Evolutionary conservation across 2,329 filamentous ascomycete genomes (phyloP).

Genomic region (Huntiella omanensis): DNA sequence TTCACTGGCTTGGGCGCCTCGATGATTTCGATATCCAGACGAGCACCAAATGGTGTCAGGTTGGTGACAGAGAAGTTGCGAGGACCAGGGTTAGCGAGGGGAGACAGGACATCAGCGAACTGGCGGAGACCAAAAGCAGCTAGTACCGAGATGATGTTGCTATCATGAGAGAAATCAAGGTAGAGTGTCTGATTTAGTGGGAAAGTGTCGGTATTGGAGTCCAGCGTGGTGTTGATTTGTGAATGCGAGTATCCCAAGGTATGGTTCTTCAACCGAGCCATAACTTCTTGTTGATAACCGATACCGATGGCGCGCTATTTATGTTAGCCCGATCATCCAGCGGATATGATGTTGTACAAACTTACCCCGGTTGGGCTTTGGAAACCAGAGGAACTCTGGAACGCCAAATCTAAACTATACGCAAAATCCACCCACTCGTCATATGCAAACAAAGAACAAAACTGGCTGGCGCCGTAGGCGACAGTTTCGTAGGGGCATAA

Average conservation of each 20-base stretch:
- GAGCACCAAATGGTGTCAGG: slow-evolving; percentile 51
- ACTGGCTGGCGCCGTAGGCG: slow-evolving; percentile 55
- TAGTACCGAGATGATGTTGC: slow-evolving; percentile 50
- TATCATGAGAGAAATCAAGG: slow-evolving; percentile 64
- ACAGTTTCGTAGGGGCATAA: slow-evolving; percentile 64
- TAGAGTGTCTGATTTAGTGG: slow-evolving; percentile 56
- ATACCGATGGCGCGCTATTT: slow-evolving; percentile 47
- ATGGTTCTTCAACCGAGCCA: slow-evolving; percentile 51
- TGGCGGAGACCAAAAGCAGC: slow-evolving; percentile 56
- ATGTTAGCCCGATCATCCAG: not conserved
- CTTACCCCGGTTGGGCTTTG: slow-evolving; percentile 42
- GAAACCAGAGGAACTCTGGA: slow-evolving; percentile 42
- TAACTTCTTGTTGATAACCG: slow-evolving; percentile 53
- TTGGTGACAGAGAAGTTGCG: slow-evolving; percentile 49
- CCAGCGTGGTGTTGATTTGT: slow-evolving; percentile 51
- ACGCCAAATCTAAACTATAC: slow-evolving; percentile 50
- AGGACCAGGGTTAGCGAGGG: slow-evolving; percentile 32
- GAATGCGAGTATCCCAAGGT: slow-evolving; percentile 37
- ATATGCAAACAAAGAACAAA: slow-evolving; percentile 58
- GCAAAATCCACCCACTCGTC: slow-evolving; percentile 56
- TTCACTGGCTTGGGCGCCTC: slow-evolving; percentile 43
- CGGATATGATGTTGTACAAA: slow-evolving; percentile 7
- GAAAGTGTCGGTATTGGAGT: slow-evolving; percentile 49
- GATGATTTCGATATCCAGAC: slow-evolving; percentile 59
- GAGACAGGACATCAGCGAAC: slow-evolving; percentile 41